Conservation (phyloP, 2,329 filamentous ascomycete species). For the Aureobasidium sp. region DNA sequence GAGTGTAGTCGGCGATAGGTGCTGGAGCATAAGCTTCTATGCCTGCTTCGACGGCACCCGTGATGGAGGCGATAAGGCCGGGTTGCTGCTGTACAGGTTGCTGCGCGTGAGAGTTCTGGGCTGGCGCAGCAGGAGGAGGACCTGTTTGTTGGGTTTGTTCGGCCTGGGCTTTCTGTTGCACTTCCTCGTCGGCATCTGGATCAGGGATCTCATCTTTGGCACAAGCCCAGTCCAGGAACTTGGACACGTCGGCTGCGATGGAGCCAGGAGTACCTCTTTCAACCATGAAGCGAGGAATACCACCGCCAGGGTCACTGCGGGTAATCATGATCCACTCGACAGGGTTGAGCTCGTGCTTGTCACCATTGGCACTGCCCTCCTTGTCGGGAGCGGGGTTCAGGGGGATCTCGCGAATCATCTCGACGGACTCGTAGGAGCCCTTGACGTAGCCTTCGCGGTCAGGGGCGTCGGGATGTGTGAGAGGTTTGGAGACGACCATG, state of each 20-base stretch:
- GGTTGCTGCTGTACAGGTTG: slow-evolving; percentile 16
- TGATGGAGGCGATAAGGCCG: slow-evolving; percentile 24
- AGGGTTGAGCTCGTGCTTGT: slow-evolving; percentile 41
- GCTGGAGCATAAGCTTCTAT: slow-evolving; percentile 28
- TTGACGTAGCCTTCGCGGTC: slow-evolving; percentile 65
- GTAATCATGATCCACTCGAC: slow-evolving; percentile 94
- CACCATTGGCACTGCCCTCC: slow-evolving; percentile 14
- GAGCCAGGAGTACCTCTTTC: slow-evolving; percentile 76
- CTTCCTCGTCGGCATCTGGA: slow-evolving; percentile 26
- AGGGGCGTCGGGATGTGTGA: slow-evolving; percentile 64
- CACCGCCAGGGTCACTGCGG: slow-evolving; percentile 78
- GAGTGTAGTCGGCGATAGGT: slow-evolving; percentile 21
- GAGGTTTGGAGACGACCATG: slow-evolving; percentile 82
- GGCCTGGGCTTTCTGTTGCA: slow-evolving; percentile 14
- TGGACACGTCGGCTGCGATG: slow-evolving; percentile 68
- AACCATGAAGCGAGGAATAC: slow-evolving; percentile 83
- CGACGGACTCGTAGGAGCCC: slow-evolving; percentile 83
- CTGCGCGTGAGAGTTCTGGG: slow-evolving; percentile 2
- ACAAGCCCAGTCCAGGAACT: slow-evolving; percentile 73
- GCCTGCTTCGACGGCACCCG: slow-evolving; percentile 23
- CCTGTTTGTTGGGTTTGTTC: slow-evolving; percentile 14
- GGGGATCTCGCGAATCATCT: slow-evolving; percentile 78
- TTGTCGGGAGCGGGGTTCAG: slow-evolving; percentile 31
- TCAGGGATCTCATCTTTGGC: slow-evolving; percentile 36
- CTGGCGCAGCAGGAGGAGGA: slow-evolving; percentile 8